These are phyloP conservation scores for Acidiella bohemica DNA, from an alignment of 495 filamentous ascomycete species.

Conservation along the genomic window DNA sequence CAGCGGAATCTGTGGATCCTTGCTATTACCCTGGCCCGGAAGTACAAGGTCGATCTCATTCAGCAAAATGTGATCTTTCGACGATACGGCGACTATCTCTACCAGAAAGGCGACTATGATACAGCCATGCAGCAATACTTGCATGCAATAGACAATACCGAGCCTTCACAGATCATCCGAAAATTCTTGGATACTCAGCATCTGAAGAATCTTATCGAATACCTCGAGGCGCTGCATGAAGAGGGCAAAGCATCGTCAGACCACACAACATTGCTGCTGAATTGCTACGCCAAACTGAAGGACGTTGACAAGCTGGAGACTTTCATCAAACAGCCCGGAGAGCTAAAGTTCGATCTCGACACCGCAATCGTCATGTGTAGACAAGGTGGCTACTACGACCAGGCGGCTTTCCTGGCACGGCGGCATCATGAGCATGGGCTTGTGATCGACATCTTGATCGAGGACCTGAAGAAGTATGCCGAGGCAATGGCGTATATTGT, in stretches of 20 bases:
- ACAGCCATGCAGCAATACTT: constrained; percentile 98
- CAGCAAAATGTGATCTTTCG: constrained; percentile 87
- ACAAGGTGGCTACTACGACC: constrained; percentile 94
- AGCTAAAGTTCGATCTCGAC: constrained; percentile 91
- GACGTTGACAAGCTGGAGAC: constrained; percentile 89
- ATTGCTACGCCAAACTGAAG: constrained; percentile 96
- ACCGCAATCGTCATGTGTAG: constrained; percentile 97
- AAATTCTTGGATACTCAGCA: constrained; percentile 94
- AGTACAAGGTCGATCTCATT: constrained; percentile 56
- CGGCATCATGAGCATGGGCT: constrained; percentile 89
- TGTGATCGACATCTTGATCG: constrained; percentile 88
- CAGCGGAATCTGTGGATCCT: constrained; percentile 83
- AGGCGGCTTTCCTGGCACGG: constrained; percentile 87
- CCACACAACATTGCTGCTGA: constrained; percentile 85
- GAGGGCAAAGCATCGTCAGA: constrained; percentile 89
- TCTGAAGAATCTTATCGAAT: constrained; percentile 95
- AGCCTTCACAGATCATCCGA: constrained; percentile 85
- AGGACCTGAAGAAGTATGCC: constrained; percentile 78
- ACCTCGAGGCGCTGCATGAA: constrained; percentile 90
- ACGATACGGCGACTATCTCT: constrained; percentile 90
- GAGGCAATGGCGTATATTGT: constrained; percentile 87
- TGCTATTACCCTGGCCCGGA: constrained; percentile 88
- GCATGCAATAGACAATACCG: constrained; percentile 86
- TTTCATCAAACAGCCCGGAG: constrained; percentile 90
- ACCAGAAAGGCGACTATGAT: constrained; percentile 88